These are phyloP conservation scores for Trichophaea hybrida DNA, from an alignment of 2,329 filamentous ascomycete species.

Conservation along the genomic window DNA sequence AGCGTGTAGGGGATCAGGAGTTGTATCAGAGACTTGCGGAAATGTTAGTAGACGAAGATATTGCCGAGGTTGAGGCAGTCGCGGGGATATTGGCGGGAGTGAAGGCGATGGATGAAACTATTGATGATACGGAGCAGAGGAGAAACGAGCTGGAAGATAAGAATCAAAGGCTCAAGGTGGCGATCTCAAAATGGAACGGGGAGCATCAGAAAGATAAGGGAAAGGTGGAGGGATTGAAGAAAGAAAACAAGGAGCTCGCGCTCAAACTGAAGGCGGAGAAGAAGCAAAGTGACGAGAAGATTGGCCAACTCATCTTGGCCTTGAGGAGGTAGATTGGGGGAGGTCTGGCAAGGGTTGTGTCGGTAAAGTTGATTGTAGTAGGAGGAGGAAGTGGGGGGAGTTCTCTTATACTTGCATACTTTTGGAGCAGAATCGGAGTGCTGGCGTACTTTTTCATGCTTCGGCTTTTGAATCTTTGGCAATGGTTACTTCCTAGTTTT, in stretches of 20 bases:
- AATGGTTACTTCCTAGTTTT: no score
- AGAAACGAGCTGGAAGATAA: slow-evolving; percentile 13
- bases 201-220: slow-evolving; percentile 11
- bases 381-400: background rate
- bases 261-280: slow-evolving; percentile 22
- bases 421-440: background rate
- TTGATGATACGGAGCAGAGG: slow-evolving; percentile 1
- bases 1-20: background rate
- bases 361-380: background rate
- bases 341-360: background rate
- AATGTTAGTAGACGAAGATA: background rate
- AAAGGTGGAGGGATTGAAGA: slow-evolving; percentile 13
- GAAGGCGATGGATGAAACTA: slow-evolving; percentile 1
- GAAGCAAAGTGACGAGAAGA: slow-evolving; percentile 21
- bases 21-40: background rate
- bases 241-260: slow-evolving; percentile 14
- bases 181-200: slow-evolving; percentile 13
- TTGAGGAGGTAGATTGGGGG: slow-evolving; percentile 8
- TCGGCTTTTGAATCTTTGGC: no score
- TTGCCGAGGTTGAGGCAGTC: background rate
- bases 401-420: background rate
- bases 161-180: slow-evolving; percentile 11
- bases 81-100: background rate
- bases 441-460: no score
- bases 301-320: slow-evolving; percentile 21